Percentiles rank a stretch among this genome's conserved stretches.
phyloP scores from a whole-genome alignment of 306 rosid genomes.

The Vigna hirtella region DNA sequence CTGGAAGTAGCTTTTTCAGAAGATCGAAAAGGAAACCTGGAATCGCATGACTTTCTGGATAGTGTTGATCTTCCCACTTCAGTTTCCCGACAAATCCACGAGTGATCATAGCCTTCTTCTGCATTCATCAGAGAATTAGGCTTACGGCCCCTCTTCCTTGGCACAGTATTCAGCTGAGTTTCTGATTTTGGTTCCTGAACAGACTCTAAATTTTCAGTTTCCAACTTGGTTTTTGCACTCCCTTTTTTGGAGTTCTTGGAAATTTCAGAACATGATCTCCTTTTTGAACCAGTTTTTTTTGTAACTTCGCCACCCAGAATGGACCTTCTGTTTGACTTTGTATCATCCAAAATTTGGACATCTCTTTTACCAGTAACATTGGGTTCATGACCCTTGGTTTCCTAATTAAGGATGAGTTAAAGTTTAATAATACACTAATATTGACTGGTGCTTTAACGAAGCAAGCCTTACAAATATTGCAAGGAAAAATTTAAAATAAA shows the following conservation, averaged over 20 bases:
- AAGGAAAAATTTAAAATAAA: neutral
- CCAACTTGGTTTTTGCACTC: constrained; percentile 38
- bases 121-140: constrained; percentile 78
- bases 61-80: constrained; percentile 42
- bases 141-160: constrained; percentile 71
- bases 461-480: neutral
- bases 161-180: constrained; percentile 47
- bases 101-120: constrained; percentile 75
- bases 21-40: constrained; percentile 34
- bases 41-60: constrained; percentile 38
- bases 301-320: constrained; percentile 33
- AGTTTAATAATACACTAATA: constrained; percentile 17
- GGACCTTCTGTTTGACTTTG: constrained; percentile 30
- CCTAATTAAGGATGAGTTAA: constrained; percentile 52
- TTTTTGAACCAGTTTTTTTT: constrained; percentile 40
- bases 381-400: constrained; percentile 40
- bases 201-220: constrained; percentile 40
- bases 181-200: constrained; percentile 44
- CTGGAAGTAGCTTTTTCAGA: constrained; percentile 33
- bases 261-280: constrained; percentile 38
- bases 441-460: neutral
- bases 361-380: constrained; percentile 38
- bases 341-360: constrained; percentile 40
- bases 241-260: constrained; percentile 44
- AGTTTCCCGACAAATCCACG: constrained; percentile 51